Conservation (phyloP, 2,329 filamentous ascomycete genomes). For the Penicillium italicum region DNA sequence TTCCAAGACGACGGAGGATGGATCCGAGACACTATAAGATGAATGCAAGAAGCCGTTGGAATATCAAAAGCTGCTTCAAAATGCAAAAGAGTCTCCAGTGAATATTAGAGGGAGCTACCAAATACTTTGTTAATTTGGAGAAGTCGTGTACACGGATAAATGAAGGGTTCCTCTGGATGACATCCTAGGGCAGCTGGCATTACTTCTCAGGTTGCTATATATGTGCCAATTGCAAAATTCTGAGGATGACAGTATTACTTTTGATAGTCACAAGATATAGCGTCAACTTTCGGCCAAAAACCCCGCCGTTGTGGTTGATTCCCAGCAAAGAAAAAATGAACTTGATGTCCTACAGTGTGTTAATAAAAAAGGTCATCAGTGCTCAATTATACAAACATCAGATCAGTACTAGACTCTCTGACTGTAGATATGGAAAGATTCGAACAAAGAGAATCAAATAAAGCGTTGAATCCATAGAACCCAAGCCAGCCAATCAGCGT, state of each 20-base stretch:
- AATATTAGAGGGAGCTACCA: background rate
- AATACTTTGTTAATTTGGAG: background rate
- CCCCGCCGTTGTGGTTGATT: background rate
- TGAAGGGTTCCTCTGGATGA: background rate
- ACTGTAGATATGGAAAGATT: background rate
- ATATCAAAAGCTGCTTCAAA: background rate
- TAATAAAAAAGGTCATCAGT: background rate
- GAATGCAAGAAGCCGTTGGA: background rate
- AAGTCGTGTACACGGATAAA: background rate
- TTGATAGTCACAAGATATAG: background rate
- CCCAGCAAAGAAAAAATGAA: background rate
- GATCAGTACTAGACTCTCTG: background rate
- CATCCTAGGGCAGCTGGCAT: background rate
- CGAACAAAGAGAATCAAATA: background rate
- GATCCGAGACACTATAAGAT: background rate
- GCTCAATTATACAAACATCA: background rate
- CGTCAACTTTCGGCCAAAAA: background rate
- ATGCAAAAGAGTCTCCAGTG: fast-evolving
- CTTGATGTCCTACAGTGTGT: background rate
- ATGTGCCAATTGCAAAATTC: background rate
- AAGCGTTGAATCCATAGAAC: background rate
- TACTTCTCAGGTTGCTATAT: background rate
- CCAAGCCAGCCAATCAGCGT: background rate
- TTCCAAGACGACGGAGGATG: background rate
- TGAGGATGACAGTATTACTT: background rate